Evolutionary conservation across 2,329 filamentous ascomycete genomes (phyloP).

Genomic region (Sarocladium kiliense): DNA sequence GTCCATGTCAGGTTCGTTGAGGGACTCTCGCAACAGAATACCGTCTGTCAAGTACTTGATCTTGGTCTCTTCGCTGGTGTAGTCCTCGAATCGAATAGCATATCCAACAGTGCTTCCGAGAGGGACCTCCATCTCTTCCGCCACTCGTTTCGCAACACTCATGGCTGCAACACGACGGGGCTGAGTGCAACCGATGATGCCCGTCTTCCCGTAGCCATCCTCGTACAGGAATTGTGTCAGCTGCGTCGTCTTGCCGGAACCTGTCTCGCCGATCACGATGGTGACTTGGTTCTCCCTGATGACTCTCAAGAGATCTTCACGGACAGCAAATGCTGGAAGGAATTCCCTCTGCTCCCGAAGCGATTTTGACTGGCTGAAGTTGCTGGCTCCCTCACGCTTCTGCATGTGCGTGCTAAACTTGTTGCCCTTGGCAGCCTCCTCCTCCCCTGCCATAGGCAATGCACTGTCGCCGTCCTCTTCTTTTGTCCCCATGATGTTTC

Average conservation of each 20-base stretch:
- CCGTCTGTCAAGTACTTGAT: conserved; percentile 99
- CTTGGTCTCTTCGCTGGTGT: conserved; percentile 87
- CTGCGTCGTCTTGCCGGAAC: conserved; percentile 96
- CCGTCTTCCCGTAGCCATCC: conserved; percentile 82
- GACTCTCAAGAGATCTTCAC: conserved; percentile 85
- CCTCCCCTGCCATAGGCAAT: conserved; percentile 67
- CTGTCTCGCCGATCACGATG: conserved; percentile 95
- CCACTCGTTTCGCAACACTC: conserved; percentile 97
- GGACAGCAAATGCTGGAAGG: conserved; percentile 89
- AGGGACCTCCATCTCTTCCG: conserved; percentile 95
- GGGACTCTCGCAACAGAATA: conserved; percentile 84
- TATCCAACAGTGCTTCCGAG: conserved; percentile 88
- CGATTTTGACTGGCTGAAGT: conserved; percentile 89
- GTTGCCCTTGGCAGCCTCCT: conserved; percentile 55
- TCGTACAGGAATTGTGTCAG: conserved; percentile 94
- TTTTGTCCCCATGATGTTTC: conserved; percentile 93
- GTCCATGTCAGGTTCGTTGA: conserved; percentile 89
- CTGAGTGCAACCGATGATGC: conserved; percentile 95
- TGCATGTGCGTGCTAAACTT: conserved; percentile 93
- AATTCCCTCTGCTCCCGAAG: conserved; percentile 88
- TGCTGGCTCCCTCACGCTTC: conserved; percentile 77
- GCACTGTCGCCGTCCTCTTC: conserved; percentile 92
- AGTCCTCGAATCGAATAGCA: conserved; percentile 97
- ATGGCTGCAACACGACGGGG: conserved; percentile 95
- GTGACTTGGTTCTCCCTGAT: conserved; percentile 96